These are phyloP conservation scores for Dysphania ambrosioides DNA, from an alignment of 148 eudicot genomes.

Conservation along the genomic window DNA sequence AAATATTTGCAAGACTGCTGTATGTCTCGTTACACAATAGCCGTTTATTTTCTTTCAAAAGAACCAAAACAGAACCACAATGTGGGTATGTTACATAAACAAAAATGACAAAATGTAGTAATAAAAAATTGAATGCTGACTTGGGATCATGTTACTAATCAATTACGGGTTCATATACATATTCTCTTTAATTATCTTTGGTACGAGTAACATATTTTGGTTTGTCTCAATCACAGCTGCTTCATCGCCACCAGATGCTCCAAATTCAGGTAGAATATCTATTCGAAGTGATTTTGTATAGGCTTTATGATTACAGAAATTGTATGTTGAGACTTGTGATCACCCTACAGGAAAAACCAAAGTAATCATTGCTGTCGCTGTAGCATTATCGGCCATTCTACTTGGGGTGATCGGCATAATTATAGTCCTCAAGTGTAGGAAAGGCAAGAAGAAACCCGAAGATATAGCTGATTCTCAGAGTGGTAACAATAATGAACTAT, in stretches of 20 bases:
- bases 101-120: no score
- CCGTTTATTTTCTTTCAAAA: no score
- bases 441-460: background rate
- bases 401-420: background rate
- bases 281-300: background rate
- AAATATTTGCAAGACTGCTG: background rate
- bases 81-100: no score
- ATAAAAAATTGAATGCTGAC: no score
- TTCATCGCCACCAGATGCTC: background rate
- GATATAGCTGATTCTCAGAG: background rate
- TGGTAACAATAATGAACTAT: background rate
- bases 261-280: background rate
- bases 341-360: constrained; percentile 12
- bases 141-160: no score
- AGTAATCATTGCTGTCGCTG: background rate
- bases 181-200: no score
- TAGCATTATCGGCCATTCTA: background rate
- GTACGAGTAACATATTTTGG: no score
- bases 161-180: no score
- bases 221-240: background rate
- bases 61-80: no score
- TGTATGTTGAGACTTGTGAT: background rate
- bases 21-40: background rate
- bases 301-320: background rate
- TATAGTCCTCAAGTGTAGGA: background rate